Evolutionary conservation across 225 moss, liverwort and hornwort genomes (phyloP), one percentile per base, ranked within the genome.

Genomic region (Pseudisothecium myosuroides): DNA sequence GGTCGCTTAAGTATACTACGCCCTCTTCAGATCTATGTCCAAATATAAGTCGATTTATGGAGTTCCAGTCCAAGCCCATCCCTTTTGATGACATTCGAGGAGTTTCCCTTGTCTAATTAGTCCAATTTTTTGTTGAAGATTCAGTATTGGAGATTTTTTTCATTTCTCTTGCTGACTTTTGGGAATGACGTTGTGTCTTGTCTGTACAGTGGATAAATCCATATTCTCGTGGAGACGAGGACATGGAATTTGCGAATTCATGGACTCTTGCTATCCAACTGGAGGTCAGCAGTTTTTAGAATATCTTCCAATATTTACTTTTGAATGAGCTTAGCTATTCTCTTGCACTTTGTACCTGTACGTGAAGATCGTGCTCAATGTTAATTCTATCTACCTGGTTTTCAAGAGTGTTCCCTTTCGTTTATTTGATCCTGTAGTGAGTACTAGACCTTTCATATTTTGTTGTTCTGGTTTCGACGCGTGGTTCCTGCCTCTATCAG

Each of bases 231-330:
- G 85, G 3, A 3, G 88, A 65, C 0, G 86, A 87, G 3, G 90
- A 91, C 73, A 87, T 87, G 26, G 94, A 92, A 75, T 88, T 87
- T 75, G 83, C 87, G 50, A 93, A 92, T 79, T 92, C 90, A 62
- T 94, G 94, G 94, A 94, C 92, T 66, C 91, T 93, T 83, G 93
- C 94, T 76, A 94, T 94, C 65, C 94, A 94, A 90, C 83, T 94
- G 85, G 94, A 94, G 94, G 94, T 94, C 50, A 83, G 94, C 52
- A 81, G 26, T 79, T 37, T 64, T 71, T 64, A 29, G 31, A 65
- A 41, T 56, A 72, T 79, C 65, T 78, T 69, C 10, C 39, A 17
- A 31, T 80, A 27, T 34, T 64, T 69, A 39, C 55, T 69, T 82
- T 37, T 88, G 36, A 45, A 29, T 82, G 45, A 56, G 56, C 20